phyloP scores from a whole-genome alignment of 352 stramenopile species.

The Globisporangium cylindrosporum region DNA sequence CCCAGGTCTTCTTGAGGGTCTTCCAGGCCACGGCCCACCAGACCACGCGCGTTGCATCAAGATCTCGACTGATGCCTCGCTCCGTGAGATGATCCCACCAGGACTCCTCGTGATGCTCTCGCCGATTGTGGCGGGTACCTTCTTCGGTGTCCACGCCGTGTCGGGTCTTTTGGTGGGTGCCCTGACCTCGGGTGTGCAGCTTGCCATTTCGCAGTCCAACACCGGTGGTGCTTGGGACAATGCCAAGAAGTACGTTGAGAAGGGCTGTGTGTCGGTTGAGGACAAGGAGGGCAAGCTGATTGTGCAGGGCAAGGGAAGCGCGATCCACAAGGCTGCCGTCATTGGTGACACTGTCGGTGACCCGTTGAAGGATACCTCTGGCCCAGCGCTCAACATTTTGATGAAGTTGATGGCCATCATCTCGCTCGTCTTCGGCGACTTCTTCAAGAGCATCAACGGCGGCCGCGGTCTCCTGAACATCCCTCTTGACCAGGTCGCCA shows the following conservation, averaged over 20 bases:
- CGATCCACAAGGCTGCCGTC: conserved; percentile 98
- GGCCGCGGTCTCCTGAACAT: conserved; percentile 93
- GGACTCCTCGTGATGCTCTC: conserved; percentile 98
- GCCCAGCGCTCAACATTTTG: conserved; percentile 98
- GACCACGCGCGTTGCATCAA: conserved; percentile 95
- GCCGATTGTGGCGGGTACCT: conserved; percentile 96
- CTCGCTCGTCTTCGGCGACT: conserved; percentile 98
- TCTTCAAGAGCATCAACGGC: conserved; percentile 98
- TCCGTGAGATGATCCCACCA: conserved; percentile 99
- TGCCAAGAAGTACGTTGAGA: conserved; percentile 99
- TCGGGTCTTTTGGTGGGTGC: conserved; percentile 96
- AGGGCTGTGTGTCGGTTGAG: conserved; percentile 89
- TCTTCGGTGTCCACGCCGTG: conserved; percentile 98
- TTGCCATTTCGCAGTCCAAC: conserved; percentile 99
- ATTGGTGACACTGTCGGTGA: conserved; percentile 99
- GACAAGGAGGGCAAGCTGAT: conserved; percentile 91
- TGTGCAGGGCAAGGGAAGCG: conserved; percentile 93
- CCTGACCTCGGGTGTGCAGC: conserved; percentile 95
- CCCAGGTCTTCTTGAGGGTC: conserved; percentile 96
- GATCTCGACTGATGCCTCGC: conserved; percentile 98
- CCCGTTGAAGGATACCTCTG: conserved; percentile 99
- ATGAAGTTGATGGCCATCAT: conserved; percentile 99
- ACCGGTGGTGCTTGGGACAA: conserved; percentile 99
- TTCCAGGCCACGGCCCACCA: conserved; percentile 80
- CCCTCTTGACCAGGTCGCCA: conserved; percentile 16